Base-by-base conservation (phyloP, 306 rosid genomes). In the Arachis hypogaea region DNA sequence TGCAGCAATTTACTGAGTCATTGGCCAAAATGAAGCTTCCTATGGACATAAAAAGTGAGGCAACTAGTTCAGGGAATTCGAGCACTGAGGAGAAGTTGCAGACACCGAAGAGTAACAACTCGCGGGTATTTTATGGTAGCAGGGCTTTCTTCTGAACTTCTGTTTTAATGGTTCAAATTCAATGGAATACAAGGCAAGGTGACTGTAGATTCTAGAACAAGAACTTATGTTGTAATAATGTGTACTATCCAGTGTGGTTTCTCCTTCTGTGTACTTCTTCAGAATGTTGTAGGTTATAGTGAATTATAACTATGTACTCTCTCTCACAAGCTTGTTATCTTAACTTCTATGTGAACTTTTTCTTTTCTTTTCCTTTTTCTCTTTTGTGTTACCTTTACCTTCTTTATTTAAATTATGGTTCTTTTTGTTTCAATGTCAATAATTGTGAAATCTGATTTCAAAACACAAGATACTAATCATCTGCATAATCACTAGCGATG, bases 11-110 rank as follows among this genome's bases (percentile, higher is more conserved):
- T 60, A 95, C 98, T 0, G 99, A 95, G 83, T 95, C 99, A 66
- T 71, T 95, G 81, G 99, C 99, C 5, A 95, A 95, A 68, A 95
- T 95, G 99, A 95, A 95, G 84, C 97, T 95, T 52, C 99, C 99
- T 41, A 71, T 95, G 89, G 99, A 94, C 86, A 70, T 88, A 5
- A 92, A 87, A 30, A 82, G 63, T 63, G 92, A 90, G 44, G 86
- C 94, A 41, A 82, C 96, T 55, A 93, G 78, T 76, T 89, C 97
- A 14, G 96, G 88, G 67, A 85, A 83, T 76, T 95, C 99, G 41
- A 90, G 84, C 87, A 80, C 98, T 7, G 99, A 90, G 59, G 89
- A 86, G 77, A 89, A 85, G 6, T 56, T 81, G 5, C 86, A 69
- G 54, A 59, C 86, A 11, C 72, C 93, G 3, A 90, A 89, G 83